Percentiles rank a stretch among this genome's conserved stretches.
phyloP scores from a whole-genome alignment of 2,329 filamentous ascomycete genomes.

The Pseudogymnoascus destructans region DNA sequence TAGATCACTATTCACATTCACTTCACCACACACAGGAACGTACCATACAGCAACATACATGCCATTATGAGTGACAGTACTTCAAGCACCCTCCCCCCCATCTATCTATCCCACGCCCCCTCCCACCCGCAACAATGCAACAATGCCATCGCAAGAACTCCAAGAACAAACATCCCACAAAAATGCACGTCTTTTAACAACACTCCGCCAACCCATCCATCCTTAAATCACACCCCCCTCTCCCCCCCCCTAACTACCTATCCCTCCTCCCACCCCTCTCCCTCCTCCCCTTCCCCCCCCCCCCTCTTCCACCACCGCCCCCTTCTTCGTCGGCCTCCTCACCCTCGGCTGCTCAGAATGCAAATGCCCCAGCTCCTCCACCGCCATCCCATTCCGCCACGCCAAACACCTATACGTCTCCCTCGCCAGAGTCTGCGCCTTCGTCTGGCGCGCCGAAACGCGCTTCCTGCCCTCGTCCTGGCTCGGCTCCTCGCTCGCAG shows the following conservation, averaged over 20 bases:
- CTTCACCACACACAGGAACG: not conserved
- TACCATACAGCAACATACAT: not conserved
- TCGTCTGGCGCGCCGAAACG: constrained; percentile 52
- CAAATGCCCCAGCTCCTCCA: constrained; percentile 43
- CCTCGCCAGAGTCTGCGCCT: constrained; percentile 37
- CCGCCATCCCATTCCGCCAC: constrained; percentile 52
- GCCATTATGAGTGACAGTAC: constrained; percentile 2
- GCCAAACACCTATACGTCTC: constrained; percentile 46
- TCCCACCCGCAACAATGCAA: not conserved
- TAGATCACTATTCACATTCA: not conserved
- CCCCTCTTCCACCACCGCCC: constrained; percentile 18
- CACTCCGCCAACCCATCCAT: not conserved
- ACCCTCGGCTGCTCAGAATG: constrained; percentile 44
- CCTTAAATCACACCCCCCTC: not conserved
- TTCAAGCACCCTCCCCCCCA: not conserved
- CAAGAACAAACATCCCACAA: not conserved
- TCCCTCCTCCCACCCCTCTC: constrained; percentile 31
- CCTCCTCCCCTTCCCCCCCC: constrained; percentile 27
- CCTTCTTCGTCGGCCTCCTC: constrained; percentile 27
- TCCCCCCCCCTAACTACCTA: constrained; percentile 30
- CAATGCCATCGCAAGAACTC: not conserved
- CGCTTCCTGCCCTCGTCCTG: constrained; percentile 29
- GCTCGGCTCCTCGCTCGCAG: constrained; percentile 31
- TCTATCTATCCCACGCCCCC: not conserved
- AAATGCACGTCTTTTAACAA: not conserved